These are phyloP conservation scores for Fagus crenata DNA, from an alignment of 306 rosid species.

Conservation along the genomic window DNA sequence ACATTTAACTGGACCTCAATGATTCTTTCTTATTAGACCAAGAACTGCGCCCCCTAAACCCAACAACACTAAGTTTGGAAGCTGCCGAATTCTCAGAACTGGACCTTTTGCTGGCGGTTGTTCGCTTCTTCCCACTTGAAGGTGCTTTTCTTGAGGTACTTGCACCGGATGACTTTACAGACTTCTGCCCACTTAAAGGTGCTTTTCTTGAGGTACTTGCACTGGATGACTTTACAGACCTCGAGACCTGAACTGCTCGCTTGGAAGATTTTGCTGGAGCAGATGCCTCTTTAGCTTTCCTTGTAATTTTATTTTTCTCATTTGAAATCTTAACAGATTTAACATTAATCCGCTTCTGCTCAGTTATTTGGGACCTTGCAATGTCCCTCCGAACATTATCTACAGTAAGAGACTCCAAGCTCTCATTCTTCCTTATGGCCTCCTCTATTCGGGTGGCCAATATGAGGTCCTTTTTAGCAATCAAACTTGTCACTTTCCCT, in stretches of 20 bases:
- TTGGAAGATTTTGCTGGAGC: slow-evolving; percentile 33
- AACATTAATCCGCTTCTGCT: slow-evolving; percentile 49
- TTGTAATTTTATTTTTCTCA: slow-evolving; percentile 33
- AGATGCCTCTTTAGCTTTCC: slow-evolving; percentile 42
- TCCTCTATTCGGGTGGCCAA: slow-evolving; percentile 82
- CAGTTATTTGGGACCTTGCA: slow-evolving; percentile 59
- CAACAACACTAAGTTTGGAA: slow-evolving; percentile 75
- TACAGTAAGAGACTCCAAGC: slow-evolving; percentile 75
- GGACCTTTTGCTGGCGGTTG: slow-evolving; percentile 38
- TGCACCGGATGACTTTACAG: slow-evolving; percentile 38
- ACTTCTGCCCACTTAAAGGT: slow-evolving; percentile 42
- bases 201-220: slow-evolving; percentile 42
- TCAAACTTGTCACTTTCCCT: slow-evolving; percentile 98
- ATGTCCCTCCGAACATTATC: slow-evolving; percentile 63
- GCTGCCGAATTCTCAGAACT: slow-evolving; percentile 43
- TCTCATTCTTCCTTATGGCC: slow-evolving; percentile 87
- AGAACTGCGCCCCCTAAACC: slow-evolving; percentile 74
- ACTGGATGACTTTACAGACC: slow-evolving; percentile 31
- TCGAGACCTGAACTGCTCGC: slow-evolving; percentile 38
- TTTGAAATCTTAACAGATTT: slow-evolving; percentile 42
- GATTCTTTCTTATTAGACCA: slow-evolving; percentile 49
- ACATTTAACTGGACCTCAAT: slow-evolving; percentile 35
- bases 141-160: slow-evolving; percentile 42
- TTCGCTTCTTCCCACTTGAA: slow-evolving; percentile 43
- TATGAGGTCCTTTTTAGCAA: slow-evolving; percentile 57